Evolutionary conservation across 768 basidiomycete species (phyloP).

Genomic region (Collybia sordida): DNA sequence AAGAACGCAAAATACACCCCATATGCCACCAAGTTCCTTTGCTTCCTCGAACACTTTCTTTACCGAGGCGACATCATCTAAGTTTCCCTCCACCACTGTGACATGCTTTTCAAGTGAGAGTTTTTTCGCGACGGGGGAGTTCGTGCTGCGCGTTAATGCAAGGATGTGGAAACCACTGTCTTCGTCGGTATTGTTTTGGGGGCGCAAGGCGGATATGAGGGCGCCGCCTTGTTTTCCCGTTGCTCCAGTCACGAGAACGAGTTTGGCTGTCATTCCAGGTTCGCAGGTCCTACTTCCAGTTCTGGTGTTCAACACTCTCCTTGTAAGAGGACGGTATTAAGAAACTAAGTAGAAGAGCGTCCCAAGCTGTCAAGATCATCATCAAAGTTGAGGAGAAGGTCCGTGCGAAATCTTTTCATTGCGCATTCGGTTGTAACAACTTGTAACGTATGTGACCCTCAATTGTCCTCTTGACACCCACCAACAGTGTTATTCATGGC

Average conservation of each 20-base stretch:
- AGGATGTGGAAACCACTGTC: conserved; percentile 27
- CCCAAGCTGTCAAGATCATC: too few species aligned
- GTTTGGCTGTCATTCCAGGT: conserved; percentile 9
- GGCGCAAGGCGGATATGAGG: conserved; percentile 25
- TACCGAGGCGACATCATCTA: conserved; percentile 27
- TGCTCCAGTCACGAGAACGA: conserved; percentile 33
- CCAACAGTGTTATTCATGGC: too few species aligned
- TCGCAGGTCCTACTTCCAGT: too few species aligned
- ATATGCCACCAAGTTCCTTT: conserved; percentile 26
- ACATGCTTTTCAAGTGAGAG: conserved; percentile 24
- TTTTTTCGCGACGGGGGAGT: conserved; percentile 23
- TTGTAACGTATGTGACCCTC: too few species aligned
- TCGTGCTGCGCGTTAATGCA: conserved; percentile 33
- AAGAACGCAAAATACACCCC: conserved; percentile 39
- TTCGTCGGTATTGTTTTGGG: conserved; percentile 6
- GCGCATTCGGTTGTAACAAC: too few species aligned
- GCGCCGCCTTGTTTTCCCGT: conserved; percentile 37
- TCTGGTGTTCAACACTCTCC: too few species aligned
- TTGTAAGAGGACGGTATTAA: too few species aligned
- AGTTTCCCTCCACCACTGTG: conserved; percentile 32
- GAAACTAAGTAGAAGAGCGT: too few species aligned
- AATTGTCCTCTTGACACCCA: too few species aligned
- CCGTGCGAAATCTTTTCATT: too few species aligned
- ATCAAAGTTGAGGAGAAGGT: too few species aligned
- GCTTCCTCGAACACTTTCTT: conserved; percentile 34